Percentiles rank a stretch among this genome's conserved stretches.
phyloP scores from a whole-genome alignment of 306 rosid genomes.

The Fragaria ananassa region DNA sequence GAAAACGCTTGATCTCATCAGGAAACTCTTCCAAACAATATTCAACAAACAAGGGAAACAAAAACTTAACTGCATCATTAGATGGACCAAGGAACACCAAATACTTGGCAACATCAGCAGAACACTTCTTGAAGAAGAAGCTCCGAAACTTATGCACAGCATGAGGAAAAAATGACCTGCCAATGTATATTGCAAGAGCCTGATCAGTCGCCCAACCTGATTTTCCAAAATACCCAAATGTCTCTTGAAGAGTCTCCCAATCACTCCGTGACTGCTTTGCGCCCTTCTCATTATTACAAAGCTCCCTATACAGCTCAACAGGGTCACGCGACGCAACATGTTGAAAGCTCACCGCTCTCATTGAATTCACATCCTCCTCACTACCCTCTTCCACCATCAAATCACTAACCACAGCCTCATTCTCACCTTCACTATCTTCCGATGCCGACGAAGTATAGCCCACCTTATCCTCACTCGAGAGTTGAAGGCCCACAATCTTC shows the following conservation, averaged over 20 bases:
- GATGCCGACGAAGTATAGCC: conserved; percentile 6
- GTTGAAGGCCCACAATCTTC: conserved; percentile 28
- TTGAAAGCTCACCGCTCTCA: conserved; percentile 23
- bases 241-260: conserved; percentile 38
- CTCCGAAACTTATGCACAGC: conserved; percentile 56
- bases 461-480: conserved; percentile 26
- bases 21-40: conserved; percentile 71
- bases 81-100: conserved; percentile 62
- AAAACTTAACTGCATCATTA: conserved; percentile 62
- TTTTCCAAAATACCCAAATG: conserved; percentile 38
- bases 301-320: conserved; percentile 52
- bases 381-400: conserved; percentile 27
- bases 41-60: conserved; percentile 85
- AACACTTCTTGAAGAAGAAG: conserved; percentile 50
- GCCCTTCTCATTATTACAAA: conserved; percentile 33
- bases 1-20: conserved; percentile 70
- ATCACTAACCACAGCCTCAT: conserved; percentile 23
- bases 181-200: conserved; percentile 88
- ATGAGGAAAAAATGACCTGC: conserved; percentile 81
- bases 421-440: conserved; percentile 28
- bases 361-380: conserved; percentile 23
- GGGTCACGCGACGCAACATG: conserved; percentile 48
- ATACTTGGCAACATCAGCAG: conserved; percentile 51
- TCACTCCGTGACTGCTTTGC: conserved; percentile 35
- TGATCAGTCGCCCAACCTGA: conserved; percentile 90